Conservation (phyloP, 2,329 filamentous ascomycete genomes). For the Parafenestella ontariensis region DNA sequence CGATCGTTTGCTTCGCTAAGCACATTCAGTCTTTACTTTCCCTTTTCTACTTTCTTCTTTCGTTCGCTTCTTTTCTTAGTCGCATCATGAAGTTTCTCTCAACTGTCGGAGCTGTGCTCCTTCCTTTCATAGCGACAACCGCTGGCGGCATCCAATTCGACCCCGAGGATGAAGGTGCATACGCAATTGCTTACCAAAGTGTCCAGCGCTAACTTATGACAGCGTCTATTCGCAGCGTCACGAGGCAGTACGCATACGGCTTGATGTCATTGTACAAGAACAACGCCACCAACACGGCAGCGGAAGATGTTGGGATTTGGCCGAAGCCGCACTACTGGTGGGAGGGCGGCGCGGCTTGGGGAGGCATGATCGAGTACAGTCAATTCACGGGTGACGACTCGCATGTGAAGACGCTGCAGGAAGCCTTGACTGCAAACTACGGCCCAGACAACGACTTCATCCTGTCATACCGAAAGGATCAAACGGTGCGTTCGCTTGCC, state of each 20-base stretch:
- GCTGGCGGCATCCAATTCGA: constrained; percentile 41
- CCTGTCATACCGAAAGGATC: constrained; percentile 49
- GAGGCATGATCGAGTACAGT: constrained; percentile 54
- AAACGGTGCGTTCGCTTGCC: constrained; percentile 30
- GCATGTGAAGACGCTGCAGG: constrained; percentile 52
- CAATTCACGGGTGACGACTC: constrained; percentile 55
- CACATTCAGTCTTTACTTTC: constrained; percentile 34
- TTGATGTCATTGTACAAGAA: constrained; percentile 47
- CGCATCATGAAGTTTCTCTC: constrained; percentile 42
- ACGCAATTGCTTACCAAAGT: too few species aligned
- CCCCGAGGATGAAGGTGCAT: constrained; percentile 42
- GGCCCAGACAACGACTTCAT: constrained; percentile 54
- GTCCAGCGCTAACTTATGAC: too few species aligned
- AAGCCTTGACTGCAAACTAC: constrained; percentile 53
- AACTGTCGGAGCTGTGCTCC: constrained; percentile 45
- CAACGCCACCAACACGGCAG: constrained; percentile 30
- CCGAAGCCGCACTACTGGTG: constrained; percentile 57
- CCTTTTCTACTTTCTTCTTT: constrained; percentile 12
- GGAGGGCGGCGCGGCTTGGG: constrained; percentile 52
- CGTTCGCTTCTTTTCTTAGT: constrained; percentile 24
- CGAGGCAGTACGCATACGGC: constrained; percentile 40
- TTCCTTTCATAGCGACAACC: constrained; percentile 36
- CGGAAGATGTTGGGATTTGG: constrained; percentile 49
- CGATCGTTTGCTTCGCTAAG: constrained; percentile 27
- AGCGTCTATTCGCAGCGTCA: constrained; percentile 39